Evolutionary conservation across 2,329 filamentous ascomycete species (phyloP).

Genomic region (Aulographum hederae): DNA sequence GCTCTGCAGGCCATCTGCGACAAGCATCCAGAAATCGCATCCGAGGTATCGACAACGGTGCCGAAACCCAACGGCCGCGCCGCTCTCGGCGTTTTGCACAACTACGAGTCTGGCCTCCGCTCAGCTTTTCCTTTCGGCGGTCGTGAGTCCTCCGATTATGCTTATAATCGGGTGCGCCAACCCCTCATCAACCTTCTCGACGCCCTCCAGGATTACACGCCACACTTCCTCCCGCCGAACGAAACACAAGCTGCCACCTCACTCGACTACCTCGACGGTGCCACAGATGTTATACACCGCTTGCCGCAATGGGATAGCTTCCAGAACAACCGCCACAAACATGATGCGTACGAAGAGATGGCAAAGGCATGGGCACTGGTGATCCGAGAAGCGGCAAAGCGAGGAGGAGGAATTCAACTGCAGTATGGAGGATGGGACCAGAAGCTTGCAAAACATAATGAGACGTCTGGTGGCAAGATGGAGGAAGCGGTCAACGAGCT

Average conservation of each 20-base stretch:
- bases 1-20: constrained; percentile 87
- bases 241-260: constrained; percentile 72
- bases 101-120: constrained; percentile 64
- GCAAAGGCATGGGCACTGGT: constrained; percentile 84
- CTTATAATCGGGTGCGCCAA: constrained; percentile 81
- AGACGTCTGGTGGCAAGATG: constrained; percentile 67
- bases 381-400: constrained; percentile 77
- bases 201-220: constrained; percentile 82
- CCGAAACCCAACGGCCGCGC: constrained; percentile 74
- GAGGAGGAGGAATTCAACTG: constrained; percentile 74
- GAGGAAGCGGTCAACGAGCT: constrained; percentile 65
- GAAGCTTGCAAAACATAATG: constrained; percentile 70
- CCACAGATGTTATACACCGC: constrained; percentile 75
- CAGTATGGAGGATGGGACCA: constrained; percentile 89
- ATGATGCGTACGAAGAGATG: constrained; percentile 92
- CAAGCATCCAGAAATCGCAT: constrained; percentile 66
- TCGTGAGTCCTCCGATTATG: constrained; percentile 73
- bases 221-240: constrained; percentile 83
- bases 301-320: constrained; percentile 83
- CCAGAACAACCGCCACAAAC: constrained; percentile 79
- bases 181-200: constrained; percentile 66
- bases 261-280: constrained; percentile 72
- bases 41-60: constrained; percentile 67
- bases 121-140: constrained; percentile 72
- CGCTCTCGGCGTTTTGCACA: constrained; percentile 60